These are phyloP conservation scores for Yamadazyma takamatsuzukensis DNA, from an alignment of 805 yeast species.

Conservation along the genomic window DNA sequence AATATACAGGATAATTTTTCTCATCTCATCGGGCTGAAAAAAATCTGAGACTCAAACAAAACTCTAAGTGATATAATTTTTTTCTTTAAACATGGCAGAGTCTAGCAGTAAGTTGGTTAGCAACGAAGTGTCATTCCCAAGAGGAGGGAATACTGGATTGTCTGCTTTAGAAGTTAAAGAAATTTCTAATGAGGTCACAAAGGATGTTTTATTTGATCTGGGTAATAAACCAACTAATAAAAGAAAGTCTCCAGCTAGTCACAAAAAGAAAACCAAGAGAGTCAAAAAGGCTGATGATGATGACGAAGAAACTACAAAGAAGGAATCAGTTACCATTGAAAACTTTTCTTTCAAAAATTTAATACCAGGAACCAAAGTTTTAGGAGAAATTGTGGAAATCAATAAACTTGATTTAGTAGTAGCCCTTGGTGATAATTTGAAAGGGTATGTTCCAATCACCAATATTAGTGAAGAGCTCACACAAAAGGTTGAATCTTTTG, in stretches of 20 bases:
- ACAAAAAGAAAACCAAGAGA: constrained; percentile 20
- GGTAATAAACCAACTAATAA: constrained; percentile 35
- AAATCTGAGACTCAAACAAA: constrained; percentile 3
- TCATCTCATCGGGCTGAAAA: too few species aligned
- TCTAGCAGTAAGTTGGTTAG: constrained; percentile 4
- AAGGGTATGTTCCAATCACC: constrained; percentile 76
- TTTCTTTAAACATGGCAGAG: constrained; percentile 5
- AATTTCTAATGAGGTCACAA: constrained; percentile 87
- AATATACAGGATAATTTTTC: constrained; percentile 5
- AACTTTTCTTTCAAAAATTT: constrained; percentile 59
- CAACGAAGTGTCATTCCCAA: constrained; percentile 72
- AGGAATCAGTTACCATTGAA: constrained; percentile 50
- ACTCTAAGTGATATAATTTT: constrained; percentile 1
- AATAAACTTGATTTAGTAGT: constrained; percentile 61
- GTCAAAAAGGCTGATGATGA: constrained; percentile 8
- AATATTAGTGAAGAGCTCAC: constrained; percentile 65
- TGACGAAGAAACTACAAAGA: constrained; percentile 24
- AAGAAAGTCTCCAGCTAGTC: constrained; percentile 23
- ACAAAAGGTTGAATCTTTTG: constrained; percentile 50
- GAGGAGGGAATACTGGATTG: constrained; percentile 90
- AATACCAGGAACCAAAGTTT: constrained; percentile 65
- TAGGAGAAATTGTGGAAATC: constrained; percentile 72
- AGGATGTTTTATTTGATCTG: constrained; percentile 73
- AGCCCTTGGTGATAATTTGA: constrained; percentile 74
- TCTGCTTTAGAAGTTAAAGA: constrained; percentile 89